Conservation (phyloP, 2,329 filamentous ascomycete species). For the Fusarium temperatum region DNA sequence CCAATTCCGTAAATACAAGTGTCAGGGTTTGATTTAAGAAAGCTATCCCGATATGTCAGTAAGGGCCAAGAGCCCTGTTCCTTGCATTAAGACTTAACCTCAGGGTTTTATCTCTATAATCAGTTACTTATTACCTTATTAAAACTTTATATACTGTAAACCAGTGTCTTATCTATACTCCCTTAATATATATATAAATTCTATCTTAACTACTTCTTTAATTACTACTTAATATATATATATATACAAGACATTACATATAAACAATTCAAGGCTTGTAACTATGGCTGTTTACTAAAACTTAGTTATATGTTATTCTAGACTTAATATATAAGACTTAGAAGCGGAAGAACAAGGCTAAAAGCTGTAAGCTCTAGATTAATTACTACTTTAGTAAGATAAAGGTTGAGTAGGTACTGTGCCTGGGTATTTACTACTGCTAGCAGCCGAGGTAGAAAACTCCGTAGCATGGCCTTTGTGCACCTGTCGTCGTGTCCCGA, state of each 20-base stretch:
- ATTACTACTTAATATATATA: not conserved
- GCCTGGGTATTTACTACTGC: not conserved
- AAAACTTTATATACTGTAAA: not conserved
- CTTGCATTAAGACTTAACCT: not conserved
- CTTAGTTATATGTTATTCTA: too few species aligned
- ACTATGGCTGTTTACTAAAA: too few species aligned
- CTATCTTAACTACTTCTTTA: too few species aligned
- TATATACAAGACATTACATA: not conserved
- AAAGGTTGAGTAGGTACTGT: not conserved
- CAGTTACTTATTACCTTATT: not conserved
- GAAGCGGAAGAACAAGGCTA: too few species aligned
- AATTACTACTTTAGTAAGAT: not conserved
- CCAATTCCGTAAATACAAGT: not conserved
- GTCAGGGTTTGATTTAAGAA: not conserved
- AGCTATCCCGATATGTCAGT: not conserved
- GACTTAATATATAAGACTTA: too few species aligned
- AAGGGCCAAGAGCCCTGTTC: not conserved
- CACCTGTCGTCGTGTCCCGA: not conserved
- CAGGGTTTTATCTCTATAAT: not conserved
- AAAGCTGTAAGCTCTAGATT: not conserved
- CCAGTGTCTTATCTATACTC: not conserved
- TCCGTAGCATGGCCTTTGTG: not conserved
- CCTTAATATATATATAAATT: not conserved
- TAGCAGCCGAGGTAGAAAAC: not conserved
- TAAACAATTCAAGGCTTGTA: too few species aligned